Evolutionary conservation across 768 basidiomycete genomes (phyloP), one percentile per base, ranked within the genome.

Genomic region (Hygrocybe punicea): DNA sequence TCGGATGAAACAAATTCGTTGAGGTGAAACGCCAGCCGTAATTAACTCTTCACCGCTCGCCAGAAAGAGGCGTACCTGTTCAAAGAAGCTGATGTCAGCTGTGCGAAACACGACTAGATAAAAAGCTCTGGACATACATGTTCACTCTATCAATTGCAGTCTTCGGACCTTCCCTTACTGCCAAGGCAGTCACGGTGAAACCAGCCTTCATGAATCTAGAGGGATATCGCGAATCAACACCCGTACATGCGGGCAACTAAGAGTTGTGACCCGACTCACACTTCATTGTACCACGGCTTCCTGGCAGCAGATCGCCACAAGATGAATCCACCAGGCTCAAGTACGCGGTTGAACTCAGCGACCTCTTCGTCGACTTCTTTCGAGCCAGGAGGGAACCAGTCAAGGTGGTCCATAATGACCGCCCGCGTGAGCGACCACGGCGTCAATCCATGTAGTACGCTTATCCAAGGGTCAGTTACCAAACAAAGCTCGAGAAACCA

Each of bases 371-470:
- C 78, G 1, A 75, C 71, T 8, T 79, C 76, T 37, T 68, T 67
- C 14, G 78, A 73, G 3, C 78, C 76, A 0, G 82, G 81, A 0
- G 76, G 60, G 52, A 83, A 81, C 76, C 80, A 83, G 61, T 85
- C 84, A 49, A 87, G 75, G 49, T 84, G 83, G 67, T 89, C 87
- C 87, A 89, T 89, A 56, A 88, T 75, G 25, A 88, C 78, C 10
- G 81, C 80, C 24, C 84, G 80, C 34, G 84, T 87, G 45, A 87
- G 73, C 6, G 80, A 81, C 33, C 71, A 71, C 44, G 53, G 53
- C 8, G 63, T 55, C 35, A 76, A 59, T 34, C 74, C 73, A 19
- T 65, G 69, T 21, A 76, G 62, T 11, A 74, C 72, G 51, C 71
- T n/a, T 74, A 45, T 11, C 37, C 5, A 50, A 55, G 8, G 7